Percentiles rank a stretch among this genome's conserved stretches.
Conservation (phyloP, 1,284 basidiomycete genomes). For the Cutaneotrichosporon cutaneum region DNA sequence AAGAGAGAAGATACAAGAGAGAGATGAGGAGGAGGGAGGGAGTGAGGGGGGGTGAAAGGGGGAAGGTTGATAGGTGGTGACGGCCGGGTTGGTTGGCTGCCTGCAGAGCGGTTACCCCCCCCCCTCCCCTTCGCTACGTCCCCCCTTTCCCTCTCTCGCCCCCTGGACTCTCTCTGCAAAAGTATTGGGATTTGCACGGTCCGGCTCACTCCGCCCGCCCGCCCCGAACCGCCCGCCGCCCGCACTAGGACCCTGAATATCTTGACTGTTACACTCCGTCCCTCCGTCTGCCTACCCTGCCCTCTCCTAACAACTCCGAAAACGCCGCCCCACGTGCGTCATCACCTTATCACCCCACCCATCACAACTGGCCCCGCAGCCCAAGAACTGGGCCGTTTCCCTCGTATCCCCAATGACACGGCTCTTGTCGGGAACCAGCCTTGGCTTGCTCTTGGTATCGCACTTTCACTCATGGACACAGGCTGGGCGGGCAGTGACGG, state of each 20-base stretch:
- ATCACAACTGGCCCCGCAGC: too few relatives aligned
- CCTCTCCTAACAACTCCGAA: slow-evolving; percentile 17
- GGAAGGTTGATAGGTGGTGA: background rate
- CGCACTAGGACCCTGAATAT: background rate
- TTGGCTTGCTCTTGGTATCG: background rate
- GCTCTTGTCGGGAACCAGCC: background rate
- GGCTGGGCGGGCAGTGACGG: background rate
- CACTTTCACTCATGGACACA: background rate
- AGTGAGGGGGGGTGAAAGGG: background rate
- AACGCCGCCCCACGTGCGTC: slow-evolving; percentile 15
- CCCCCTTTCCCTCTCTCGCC: background rate
- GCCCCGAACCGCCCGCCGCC: too few relatives aligned
- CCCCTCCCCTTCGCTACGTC: background rate
- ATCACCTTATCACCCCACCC: too few relatives aligned
- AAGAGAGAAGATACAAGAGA: background rate
- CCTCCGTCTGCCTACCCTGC: background rate
- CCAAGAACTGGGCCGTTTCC: background rate
- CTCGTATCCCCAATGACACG: background rate
- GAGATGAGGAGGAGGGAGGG: slow-evolving; percentile 2
- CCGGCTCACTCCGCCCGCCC: slow-evolving; percentile 1
- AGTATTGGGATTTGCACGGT: background rate
- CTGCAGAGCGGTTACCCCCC: background rate
- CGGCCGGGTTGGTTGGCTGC: background rate
- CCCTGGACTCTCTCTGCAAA: background rate
- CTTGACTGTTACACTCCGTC: background rate